Evolutionary conservation across 2,329 filamentous ascomycete genomes (phyloP).

Genomic region (Talaromyces sp.): DNA sequence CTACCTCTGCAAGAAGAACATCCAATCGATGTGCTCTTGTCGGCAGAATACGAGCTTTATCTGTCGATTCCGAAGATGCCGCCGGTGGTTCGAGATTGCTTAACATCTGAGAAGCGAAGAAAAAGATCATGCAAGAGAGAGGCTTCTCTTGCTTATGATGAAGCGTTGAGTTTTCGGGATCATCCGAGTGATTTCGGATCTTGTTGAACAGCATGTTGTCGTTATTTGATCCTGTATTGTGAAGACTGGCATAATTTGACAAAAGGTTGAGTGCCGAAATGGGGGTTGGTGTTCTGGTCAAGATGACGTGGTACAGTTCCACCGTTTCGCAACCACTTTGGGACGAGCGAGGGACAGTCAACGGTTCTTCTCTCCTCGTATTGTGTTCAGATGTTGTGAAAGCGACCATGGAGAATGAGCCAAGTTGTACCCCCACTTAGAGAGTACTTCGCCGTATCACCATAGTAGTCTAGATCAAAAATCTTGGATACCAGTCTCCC

Average conservation of each 20-base stretch:
- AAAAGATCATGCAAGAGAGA: constrained; percentile 25
- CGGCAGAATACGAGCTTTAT: constrained; percentile 2
- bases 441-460: neutral
- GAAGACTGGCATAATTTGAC: neutral
- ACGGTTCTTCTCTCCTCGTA: neutral
- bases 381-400: neutral
- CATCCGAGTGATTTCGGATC: neutral
- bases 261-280: neutral
- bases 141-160: constrained; percentile 10
- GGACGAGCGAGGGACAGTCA: neutral
- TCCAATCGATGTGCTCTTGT: constrained; percentile 20
- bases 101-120: constrained; percentile 26
- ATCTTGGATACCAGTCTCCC: constrained; percentile 69
- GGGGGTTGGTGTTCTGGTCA: neutral
- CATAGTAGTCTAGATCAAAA: constrained; percentile 45
- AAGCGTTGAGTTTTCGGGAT: neutral
- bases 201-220: constrained; percentile 13
- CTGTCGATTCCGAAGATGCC: constrained; percentile 14
- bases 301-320: constrained; percentile 7
- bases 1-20: constrained; percentile 21
- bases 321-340: neutral
- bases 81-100: constrained; percentile 20
- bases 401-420: neutral
- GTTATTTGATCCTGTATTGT: neutral
- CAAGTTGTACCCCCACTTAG: neutral